These are phyloP conservation scores for Oryza glaberrima DNA, from an alignment of 176 grass and related monocot species.

Conservation along the genomic window DNA sequence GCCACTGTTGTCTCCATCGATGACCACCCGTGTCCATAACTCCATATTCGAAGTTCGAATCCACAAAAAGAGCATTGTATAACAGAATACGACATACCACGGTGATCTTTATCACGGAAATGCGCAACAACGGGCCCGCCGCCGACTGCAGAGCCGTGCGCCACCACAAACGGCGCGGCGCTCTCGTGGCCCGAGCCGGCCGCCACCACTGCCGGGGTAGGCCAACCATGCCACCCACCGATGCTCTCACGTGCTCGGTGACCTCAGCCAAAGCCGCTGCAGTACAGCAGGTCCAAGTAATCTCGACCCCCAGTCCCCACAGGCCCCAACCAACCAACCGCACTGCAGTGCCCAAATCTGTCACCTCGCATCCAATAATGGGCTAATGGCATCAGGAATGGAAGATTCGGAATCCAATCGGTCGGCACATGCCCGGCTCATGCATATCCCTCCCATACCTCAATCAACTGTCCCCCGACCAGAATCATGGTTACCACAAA, in stretches of 20 bases:
- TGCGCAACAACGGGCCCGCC: constrained; percentile 1
- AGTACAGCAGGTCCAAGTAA: background rate
- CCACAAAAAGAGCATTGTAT: constrained; percentile 35
- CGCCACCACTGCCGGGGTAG: background rate
- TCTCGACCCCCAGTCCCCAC: no score
- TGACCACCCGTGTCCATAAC: background rate
- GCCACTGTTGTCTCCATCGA: background rate
- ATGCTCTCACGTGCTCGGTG: constrained; percentile 2
- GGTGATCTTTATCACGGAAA: constrained; percentile 31
- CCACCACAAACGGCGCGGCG: constrained; percentile 32
- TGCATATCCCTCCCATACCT: background rate
- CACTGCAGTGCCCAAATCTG: constrained; percentile 9
- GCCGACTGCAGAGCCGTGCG: constrained; percentile 36
- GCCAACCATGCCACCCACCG: background rate
- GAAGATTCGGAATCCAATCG: constrained; percentile 35
- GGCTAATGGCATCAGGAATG: constrained; percentile 9
- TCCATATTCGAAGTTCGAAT: constrained; percentile 15
- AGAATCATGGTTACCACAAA: constrained; percentile 23
- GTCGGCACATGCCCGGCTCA: constrained; percentile 1
- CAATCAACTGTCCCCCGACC: constrained; percentile 2
- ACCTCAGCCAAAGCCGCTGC: background rate
- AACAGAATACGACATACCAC: constrained; percentile 32
- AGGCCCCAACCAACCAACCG: background rate
- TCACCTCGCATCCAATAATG: background rate
- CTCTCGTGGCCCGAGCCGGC: constrained; percentile 2